Evolutionary conservation across 352 stramenopile species (phyloP).

Genomic region (Pythium myriotylum): DNA sequence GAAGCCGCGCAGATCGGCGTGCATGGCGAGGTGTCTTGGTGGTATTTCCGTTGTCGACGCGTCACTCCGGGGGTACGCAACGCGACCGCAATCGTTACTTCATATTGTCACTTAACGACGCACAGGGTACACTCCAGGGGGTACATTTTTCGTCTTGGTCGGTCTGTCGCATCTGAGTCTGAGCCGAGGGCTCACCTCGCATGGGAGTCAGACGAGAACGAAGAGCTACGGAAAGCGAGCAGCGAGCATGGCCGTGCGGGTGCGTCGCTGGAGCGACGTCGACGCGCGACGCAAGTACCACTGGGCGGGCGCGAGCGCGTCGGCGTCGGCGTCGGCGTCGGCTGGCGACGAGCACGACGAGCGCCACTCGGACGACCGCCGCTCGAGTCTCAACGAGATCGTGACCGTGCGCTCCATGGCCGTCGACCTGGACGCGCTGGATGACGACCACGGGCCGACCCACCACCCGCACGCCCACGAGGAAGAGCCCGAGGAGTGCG

Average conservation of each 20-base stretch:
- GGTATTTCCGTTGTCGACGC: constrained; percentile 15
- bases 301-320: not conserved
- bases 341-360: not conserved
- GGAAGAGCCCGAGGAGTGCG: constrained; percentile 56
- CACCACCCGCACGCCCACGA: constrained; percentile 10
- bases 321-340: not conserved
- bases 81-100: constrained; percentile 21
- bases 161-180: constrained; percentile 6
- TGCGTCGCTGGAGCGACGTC: constrained; percentile 77
- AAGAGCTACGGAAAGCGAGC: not conserved
- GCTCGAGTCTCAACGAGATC: constrained; percentile 26
- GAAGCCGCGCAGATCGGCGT: constrained; percentile 79
- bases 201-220: not conserved
- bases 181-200: not conserved
- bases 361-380: constrained; percentile 15
- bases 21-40: constrained; percentile 39
- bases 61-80: constrained; percentile 6
- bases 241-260: constrained; percentile 41
- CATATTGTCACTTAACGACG: not conserved
- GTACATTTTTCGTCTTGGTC: constrained; percentile 5
- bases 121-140: not conserved
- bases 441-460: constrained; percentile 8
- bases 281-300: constrained; percentile 41
- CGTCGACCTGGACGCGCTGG: constrained; percentile 11
- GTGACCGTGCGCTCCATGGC: constrained; percentile 30